Evolutionary conservation across 106 monocot genomes (phyloP).

Genomic region (Cymbidium sinense): DNA sequence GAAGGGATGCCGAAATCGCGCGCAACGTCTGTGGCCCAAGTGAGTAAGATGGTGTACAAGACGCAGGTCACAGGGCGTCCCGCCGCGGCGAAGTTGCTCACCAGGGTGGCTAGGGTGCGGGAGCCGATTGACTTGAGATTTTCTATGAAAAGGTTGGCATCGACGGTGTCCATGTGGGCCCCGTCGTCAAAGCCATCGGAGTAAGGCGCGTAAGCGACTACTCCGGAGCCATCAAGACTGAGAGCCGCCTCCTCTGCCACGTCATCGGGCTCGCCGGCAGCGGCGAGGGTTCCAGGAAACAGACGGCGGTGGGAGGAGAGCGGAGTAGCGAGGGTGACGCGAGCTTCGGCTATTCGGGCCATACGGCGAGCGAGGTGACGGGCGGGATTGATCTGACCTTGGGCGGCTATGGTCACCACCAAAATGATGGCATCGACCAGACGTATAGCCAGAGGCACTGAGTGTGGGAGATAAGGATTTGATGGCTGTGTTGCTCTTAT

Average conservation of each 20-base stretch:
- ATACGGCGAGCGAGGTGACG: slow-evolving; percentile 14
- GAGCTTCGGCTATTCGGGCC: not conserved
- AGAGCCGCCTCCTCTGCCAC: not conserved
- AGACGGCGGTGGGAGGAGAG: slow-evolving; percentile 5
- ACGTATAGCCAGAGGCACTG: too few relatives aligned
- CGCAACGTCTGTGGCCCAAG: slow-evolving; percentile 43
- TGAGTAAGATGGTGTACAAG: slow-evolving; percentile 31
- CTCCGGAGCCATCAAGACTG: slow-evolving; percentile 3
- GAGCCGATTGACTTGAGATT: slow-evolving; percentile 5
- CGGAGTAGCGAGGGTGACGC: slow-evolving; percentile 9
- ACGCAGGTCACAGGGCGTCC: slow-evolving; percentile 34
- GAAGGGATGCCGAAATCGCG: slow-evolving; percentile 23
- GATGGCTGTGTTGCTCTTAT: too few relatives aligned
- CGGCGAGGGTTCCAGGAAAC: not conserved
- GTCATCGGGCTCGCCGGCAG: not conserved
- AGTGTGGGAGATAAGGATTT: too few relatives aligned
- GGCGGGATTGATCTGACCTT: slow-evolving; percentile 10
- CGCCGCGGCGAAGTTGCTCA: slow-evolving; percentile 9
- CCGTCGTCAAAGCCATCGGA: slow-evolving; percentile 61
- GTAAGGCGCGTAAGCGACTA: slow-evolving; percentile 34
- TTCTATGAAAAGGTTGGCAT: slow-evolving; percentile 5
- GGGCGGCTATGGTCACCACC: not conserved
- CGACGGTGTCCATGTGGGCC: not conserved
- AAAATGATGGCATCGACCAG: too few relatives aligned
- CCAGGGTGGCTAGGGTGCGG: slow-evolving; percentile 14